Base-by-base conservation (phyloP, 495 filamentous ascomycete species). In the Symbiotaphrina buchneri region DNA sequence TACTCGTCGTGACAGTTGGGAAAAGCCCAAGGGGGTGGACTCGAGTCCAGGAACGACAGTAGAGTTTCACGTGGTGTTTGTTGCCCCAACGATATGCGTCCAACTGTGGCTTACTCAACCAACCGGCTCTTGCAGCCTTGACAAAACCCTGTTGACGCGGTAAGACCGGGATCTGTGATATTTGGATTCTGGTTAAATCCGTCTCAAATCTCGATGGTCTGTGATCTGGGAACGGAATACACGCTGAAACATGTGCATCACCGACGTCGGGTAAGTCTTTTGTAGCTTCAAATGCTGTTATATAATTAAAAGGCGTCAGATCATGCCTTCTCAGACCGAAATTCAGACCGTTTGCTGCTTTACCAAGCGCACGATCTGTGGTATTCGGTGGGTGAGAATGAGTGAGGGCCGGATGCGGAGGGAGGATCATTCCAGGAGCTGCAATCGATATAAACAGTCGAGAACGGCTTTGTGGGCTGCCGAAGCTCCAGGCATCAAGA, bases 401-500 rank as follows among this genome's bases (percentile, higher is more conserved):
- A 1, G 77, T 72, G 2, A 56, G 50, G 3, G 47, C 27, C 3
- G 77, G 77, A 7, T 48, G 48, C 3, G 52, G 42, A 0, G 68
- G 56, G 6, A 71, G 55, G 6, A 36, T 45, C 3, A 65, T 42
- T 0, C 68, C 71, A 0, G 74, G 68, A 5, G 71, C 71, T 15
- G 74, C 57, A 25, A 76, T 64, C 19, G 52, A 53, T 6, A 82
- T 54, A 39, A 83, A 77, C 0, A 83, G 43, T 10, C 78, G 56
- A 10, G 52, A 63, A 10, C 77, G 56, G 20, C 41, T 46, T 46
- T 83, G 75, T 0, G 66, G 48, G 10, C 62, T 59, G 10, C 74
- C 72, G 40, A 59, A 65, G 2, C 59, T 69, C 71, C 71, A 81
- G 0, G 74, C 61, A 43, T 82, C 73, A 5, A 72, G 45, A 6